Evolutionary conservation across 495 filamentous ascomycete species (phyloP), one percentile per base, ranked within the genome.

Genomic region (Trichoderma reesei): DNA sequence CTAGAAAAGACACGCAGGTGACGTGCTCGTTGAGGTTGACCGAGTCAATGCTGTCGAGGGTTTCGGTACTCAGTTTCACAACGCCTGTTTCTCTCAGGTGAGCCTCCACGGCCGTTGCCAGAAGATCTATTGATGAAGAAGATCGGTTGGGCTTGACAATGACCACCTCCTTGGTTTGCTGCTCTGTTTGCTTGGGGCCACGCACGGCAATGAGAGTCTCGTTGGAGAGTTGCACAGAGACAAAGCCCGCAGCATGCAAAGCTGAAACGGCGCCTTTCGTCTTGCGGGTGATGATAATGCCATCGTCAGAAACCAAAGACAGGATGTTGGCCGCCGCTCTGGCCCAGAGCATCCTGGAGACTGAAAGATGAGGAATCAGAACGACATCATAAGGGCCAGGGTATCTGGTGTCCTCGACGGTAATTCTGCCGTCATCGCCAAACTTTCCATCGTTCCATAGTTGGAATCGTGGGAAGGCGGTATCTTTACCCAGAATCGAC

Each of bases 1-100:
- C 74, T 9, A 71, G 44, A 0, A 71, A 31, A 16, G 69, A 67
- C 9, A 71, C 65, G 31, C 67, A 71, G 0, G 66, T n/a, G 7
- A 8, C n/a, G 1, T 65, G 36, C 63, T 62, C n/a, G 59, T 65
- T 36, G 51, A 69, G 10, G 68, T 67, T 5, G 60, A 48, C 54
- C 0, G 9, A 36, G 34, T 51, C 34, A 37, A 68, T 37, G 7
- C 65, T 37, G 16, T 11, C 16, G 6, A 69, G 26, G 4, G 34
- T 5, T 1, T 65, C 38, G 3, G 56, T 60, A 1, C 60, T 63
- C 3, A 67, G 56, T 48, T 42, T 10, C 18, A 56, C 20, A 26
- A 60, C 59, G 16, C 26, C 61, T 37, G 34, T 13, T 1, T 42
- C 34, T 38, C 38, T 33, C 10, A 69, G 31, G 14, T 59, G 64